A percentile compares a stretch with the other conserved stretches of the same genome.
phyloP scores from a whole-genome alignment of 75 land plant species.

The Pinus taeda region DNA sequence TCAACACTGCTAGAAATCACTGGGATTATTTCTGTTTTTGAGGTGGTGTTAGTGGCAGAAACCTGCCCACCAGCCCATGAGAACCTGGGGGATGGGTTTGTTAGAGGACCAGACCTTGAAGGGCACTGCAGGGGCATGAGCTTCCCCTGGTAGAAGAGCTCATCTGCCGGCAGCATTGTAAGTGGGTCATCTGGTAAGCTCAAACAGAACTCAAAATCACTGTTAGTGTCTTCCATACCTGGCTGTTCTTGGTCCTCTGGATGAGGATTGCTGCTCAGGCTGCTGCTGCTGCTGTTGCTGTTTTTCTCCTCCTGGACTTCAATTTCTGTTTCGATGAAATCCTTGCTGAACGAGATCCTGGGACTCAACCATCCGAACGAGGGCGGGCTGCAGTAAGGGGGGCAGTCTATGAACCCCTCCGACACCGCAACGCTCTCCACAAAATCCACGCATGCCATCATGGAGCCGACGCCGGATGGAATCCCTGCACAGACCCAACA shows the following conservation, averaged over 20 bases:
- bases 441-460: constrained; percentile 34
- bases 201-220: constrained; percentile 59
- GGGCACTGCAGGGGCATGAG: constrained; percentile 50
- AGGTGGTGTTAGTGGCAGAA: background rate
- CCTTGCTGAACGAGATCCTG: constrained; percentile 36
- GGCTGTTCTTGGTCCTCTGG: constrained; percentile 1
- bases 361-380: constrained; percentile 44
- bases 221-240: constrained; percentile 12
- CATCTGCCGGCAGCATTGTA: constrained; percentile 56
- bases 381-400: constrained; percentile 3
- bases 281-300: background rate
- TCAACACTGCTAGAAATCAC: constrained; percentile 18
- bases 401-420: constrained; percentile 19
- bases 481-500: background rate
- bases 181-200: constrained; percentile 30
- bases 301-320: background rate
- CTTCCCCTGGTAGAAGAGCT: constrained; percentile 62
- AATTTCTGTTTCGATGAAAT: constrained; percentile 11
- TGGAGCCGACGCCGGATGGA: background rate
- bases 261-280: background rate
- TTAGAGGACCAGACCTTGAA: constrained; percentile 7
- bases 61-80: constrained; percentile 10
- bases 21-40: background rate
- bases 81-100: background rate
- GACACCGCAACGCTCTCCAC: constrained; percentile 31